These are phyloP conservation scores for Candida manassasensis DNA, from an alignment of 805 yeast species.

Conservation along the genomic window DNA sequence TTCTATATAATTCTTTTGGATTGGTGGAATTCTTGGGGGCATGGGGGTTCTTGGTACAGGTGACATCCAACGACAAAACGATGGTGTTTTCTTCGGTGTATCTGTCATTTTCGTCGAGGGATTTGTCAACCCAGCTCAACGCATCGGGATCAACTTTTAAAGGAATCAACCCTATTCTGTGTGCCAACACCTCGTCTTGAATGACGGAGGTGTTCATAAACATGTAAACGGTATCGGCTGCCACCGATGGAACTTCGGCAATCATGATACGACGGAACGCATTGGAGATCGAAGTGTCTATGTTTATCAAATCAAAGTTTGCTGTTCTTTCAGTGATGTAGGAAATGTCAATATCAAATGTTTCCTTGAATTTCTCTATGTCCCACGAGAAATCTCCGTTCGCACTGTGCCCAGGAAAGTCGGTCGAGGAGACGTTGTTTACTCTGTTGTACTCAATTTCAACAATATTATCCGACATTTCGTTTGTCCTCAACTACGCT, in stretches of 20 bases:
- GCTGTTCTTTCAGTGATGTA: constrained; percentile 64
- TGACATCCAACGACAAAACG: constrained; percentile 73
- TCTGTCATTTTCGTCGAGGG: constrained; percentile 56
- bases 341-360: constrained; percentile 62
- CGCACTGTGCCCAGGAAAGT: constrained; percentile 81
- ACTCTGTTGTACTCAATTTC: constrained; percentile 89
- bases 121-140: constrained; percentile 74
- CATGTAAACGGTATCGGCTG: constrained; percentile 86
- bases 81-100: constrained; percentile 87
- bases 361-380: constrained; percentile 68
- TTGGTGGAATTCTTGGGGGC: constrained; percentile 75
- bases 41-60: constrained; percentile 80
- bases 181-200: constrained; percentile 95
- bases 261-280: constrained; percentile 97
- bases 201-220: constrained; percentile 94
- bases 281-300: constrained; percentile 91
- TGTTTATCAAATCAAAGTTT: constrained; percentile 79
- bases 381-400: constrained; percentile 75
- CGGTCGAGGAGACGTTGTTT: constrained; percentile 82
- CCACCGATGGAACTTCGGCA: constrained; percentile 93
- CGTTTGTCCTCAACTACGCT: too few relatives aligned
- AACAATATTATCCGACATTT: constrained; percentile 46
- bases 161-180: constrained; percentile 90
- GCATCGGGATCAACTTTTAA: constrained; percentile 86
- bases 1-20: constrained; percentile 78